Conservation (phyloP, 768 basidiomycete genomes). For the Sporobolomyces roseus region DNA sequence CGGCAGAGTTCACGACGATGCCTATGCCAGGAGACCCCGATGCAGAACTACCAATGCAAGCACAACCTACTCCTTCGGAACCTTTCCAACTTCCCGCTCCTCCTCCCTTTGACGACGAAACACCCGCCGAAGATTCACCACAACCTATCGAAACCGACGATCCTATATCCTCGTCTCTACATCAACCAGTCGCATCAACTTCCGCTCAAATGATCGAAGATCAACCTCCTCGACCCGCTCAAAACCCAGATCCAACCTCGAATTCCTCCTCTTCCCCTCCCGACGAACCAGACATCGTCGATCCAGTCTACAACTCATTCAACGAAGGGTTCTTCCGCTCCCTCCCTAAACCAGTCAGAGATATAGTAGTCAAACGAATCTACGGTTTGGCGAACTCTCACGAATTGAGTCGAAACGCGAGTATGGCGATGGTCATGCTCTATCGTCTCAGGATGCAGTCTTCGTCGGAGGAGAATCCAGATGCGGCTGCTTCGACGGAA, state of each 20-base stretch:
- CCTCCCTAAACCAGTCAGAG: slow-evolving; percentile 32
- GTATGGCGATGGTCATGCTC: slow-evolving; percentile 38
- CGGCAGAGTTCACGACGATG: slow-evolving; percentile 18
- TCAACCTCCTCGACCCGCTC: not conserved
- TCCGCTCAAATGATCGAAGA: slow-evolving; percentile 1
- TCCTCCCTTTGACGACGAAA: not conserved
- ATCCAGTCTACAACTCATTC: slow-evolving; percentile 21
- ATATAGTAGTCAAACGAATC: slow-evolving; percentile 20
- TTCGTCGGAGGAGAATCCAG: not conserved
- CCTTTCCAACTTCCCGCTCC: not conserved
- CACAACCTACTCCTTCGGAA: too few relatives aligned
- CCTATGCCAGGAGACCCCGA: slow-evolving; percentile 14
- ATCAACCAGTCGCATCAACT: not conserved
- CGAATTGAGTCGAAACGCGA: slow-evolving; percentile 21
- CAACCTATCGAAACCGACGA: not conserved
- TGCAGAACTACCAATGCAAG: not conserved
- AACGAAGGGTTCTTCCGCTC: slow-evolving; percentile 38
- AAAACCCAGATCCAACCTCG: too few relatives aligned
- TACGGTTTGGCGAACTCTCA: slow-evolving; percentile 27
- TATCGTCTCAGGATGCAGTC: slow-evolving; percentile 30
- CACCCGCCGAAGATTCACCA: not conserved
- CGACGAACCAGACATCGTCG: not conserved
- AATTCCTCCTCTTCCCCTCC: not conserved
- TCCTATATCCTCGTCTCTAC: too few relatives aligned
- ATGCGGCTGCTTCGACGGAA: not conserved